These are phyloP conservation scores for Trapa incisa DNA, from an alignment of 345 rosid genomes.

Conservation along the genomic window DNA sequence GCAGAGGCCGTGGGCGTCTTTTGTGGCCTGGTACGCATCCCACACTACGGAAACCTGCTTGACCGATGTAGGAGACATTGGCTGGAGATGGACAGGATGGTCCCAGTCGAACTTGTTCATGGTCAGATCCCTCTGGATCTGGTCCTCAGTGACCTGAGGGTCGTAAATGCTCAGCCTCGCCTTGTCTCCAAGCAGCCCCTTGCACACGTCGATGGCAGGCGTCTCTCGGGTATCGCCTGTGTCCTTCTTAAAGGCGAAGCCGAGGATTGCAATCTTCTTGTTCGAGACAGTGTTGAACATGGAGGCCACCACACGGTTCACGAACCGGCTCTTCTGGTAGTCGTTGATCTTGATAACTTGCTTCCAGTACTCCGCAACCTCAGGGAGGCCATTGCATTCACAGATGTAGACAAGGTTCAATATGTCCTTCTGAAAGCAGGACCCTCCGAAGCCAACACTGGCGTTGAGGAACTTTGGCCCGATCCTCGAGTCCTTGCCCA, in stretches of 20 bases:
- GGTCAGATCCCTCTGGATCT: conserved; percentile 79
- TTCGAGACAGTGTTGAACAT: conserved; percentile 81
- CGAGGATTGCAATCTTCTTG: conserved; percentile 74
- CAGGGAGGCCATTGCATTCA: conserved; percentile 87
- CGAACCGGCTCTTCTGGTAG: conserved; percentile 75
- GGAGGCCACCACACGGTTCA: conserved; percentile 71
- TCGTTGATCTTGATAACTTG: conserved; percentile 92
- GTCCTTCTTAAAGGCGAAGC: conserved; percentile 88
- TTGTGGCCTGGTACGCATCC: conserved; percentile 72
- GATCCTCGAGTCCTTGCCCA: conserved; percentile 68
- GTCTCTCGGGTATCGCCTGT: conserved; percentile 89
- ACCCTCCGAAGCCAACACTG: conserved; percentile 88
- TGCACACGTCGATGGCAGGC: conserved; percentile 87
- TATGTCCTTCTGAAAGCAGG: conserved; percentile 87
- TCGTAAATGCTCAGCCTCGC: conserved; percentile 79
- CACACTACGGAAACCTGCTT: conserved; percentile 65
- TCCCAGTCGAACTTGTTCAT: conserved; percentile 96
- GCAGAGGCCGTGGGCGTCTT: conserved; percentile 80
- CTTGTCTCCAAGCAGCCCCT: conserved; percentile 81
- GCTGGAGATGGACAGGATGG: conserved; percentile 88
- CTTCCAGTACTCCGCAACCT: conserved; percentile 91
- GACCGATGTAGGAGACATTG: conserved; percentile 70
- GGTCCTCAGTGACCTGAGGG: conserved; percentile 79
- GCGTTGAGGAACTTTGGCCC: conserved; percentile 82
- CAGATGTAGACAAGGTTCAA: conserved; percentile 83